These are phyloP conservation scores for Neohortaea acidophila DNA, from an alignment of 495 filamentous ascomycete genomes.

Conservation along the genomic window DNA sequence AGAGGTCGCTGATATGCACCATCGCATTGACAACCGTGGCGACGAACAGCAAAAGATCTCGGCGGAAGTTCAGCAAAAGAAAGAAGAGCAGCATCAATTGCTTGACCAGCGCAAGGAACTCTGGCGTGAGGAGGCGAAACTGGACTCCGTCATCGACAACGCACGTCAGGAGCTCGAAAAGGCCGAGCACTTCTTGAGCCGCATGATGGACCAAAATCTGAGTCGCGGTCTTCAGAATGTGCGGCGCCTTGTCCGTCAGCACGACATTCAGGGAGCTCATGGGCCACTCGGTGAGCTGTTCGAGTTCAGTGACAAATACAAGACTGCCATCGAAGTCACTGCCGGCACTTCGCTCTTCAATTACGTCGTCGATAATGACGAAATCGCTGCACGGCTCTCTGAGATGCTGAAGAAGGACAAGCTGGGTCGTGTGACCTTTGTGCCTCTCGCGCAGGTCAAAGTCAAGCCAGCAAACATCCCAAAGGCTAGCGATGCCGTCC, in stretches of 20 bases:
- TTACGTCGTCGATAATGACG: slow-evolving; percentile 86
- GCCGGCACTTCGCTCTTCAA: slow-evolving; percentile 90
- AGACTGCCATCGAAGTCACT: slow-evolving; percentile 80
- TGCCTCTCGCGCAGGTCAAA: slow-evolving; percentile 72
- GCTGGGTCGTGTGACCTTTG: slow-evolving; percentile 83
- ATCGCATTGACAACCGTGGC: slow-evolving; percentile 63
- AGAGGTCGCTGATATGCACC: slow-evolving; percentile 52
- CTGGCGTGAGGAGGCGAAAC: slow-evolving; percentile 77
- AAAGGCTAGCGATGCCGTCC: slow-evolving; percentile 68
- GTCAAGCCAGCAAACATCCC: slow-evolving; percentile 58
- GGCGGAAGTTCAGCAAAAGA: slow-evolving; percentile 59
- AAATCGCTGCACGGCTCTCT: slow-evolving; percentile 66
- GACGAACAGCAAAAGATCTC: slow-evolving; percentile 54
- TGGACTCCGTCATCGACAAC: slow-evolving; percentile 61
- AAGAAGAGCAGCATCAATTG: slow-evolving; percentile 64
- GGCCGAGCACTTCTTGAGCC: slow-evolving; percentile 59
- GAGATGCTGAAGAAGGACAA: slow-evolving; percentile 64
- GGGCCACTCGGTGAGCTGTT: slow-evolving; percentile 86
- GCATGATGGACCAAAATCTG: slow-evolving; percentile 80
- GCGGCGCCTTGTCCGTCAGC: slow-evolving; percentile 57
- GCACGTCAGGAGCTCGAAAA: slow-evolving; percentile 56
- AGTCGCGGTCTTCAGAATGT: slow-evolving; percentile 70
- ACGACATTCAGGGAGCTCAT: slow-evolving; percentile 73
- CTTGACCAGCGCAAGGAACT: slow-evolving; percentile 81
- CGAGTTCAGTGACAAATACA: slow-evolving; percentile 68